These are phyloP conservation scores for Stenogyne calaminthoides DNA, from an alignment of 305 asterid genomes.

Conservation along the genomic window DNA sequence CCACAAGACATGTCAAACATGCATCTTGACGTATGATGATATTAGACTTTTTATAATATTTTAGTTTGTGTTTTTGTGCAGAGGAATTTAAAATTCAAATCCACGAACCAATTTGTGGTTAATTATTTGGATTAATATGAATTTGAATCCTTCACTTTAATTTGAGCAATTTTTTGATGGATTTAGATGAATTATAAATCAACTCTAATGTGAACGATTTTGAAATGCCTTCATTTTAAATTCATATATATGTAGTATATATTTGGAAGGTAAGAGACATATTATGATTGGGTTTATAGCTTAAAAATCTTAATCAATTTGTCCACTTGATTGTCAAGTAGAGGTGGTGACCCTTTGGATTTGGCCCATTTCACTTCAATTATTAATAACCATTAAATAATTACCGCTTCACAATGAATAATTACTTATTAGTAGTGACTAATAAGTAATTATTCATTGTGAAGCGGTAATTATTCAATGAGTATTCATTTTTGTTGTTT, in stretches of 20 bases:
- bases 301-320: not conserved
- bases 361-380: too few relatives aligned
- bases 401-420: too few relatives aligned
- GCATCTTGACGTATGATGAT: not conserved
- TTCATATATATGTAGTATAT: not conserved
- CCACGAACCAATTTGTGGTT: not conserved
- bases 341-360: slow-evolving; percentile 3
- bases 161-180: too few relatives aligned
- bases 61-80: not conserved
- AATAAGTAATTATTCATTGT: too few relatives aligned
- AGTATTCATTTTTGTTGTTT: too few relatives aligned
- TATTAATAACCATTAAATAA: too few relatives aligned
- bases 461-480: too few relatives aligned
- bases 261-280: slow-evolving; percentile 25
- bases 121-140: not conserved
- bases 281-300: slow-evolving; percentile 22
- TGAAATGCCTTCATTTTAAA: not conserved
- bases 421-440: too few relatives aligned
- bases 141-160: too few relatives aligned
- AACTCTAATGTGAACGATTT: not conserved
- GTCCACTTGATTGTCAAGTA: slow-evolving; percentile 12
- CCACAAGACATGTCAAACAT: not conserved
- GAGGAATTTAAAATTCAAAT: not conserved
- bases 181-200: not conserved
- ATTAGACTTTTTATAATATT: too few relatives aligned